A percentile compares a stretch with the other conserved stretches of the same genome.
Evolutionary conservation across 495 filamentous ascomycete species (phyloP).

Genomic region (Daldinia bambusicola): DNA sequence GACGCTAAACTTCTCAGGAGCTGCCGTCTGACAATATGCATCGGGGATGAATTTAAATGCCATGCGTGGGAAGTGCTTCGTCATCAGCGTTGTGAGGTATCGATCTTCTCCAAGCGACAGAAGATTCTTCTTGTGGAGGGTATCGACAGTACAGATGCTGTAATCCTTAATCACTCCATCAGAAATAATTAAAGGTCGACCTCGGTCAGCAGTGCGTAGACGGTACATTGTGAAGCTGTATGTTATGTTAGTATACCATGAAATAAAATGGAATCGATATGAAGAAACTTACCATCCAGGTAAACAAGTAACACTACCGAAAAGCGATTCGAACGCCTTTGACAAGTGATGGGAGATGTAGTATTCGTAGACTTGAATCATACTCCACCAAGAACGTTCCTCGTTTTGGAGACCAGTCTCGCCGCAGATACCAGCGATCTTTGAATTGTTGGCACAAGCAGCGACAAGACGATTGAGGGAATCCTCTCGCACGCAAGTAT

Average conservation of each 20-base stretch:
- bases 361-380: constrained; percentile 99
- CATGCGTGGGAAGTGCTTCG: constrained; percentile 95
- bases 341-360: constrained; percentile 94
- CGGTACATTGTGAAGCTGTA: constrained; percentile 98
- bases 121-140: constrained; percentile 98
- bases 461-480: constrained; percentile 92
- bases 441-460: constrained; percentile 91
- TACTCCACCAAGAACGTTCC: constrained; percentile 95
- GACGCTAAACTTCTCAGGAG: constrained; percentile 92
- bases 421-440: constrained; percentile 96
- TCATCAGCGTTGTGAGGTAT: constrained; percentile 96
- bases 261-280: not conserved
- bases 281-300: constrained; percentile 86
- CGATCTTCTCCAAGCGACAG: constrained; percentile 96
- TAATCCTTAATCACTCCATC: constrained; percentile 89
- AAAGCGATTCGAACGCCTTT: constrained; percentile 95
- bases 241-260: constrained; percentile 47
- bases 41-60: constrained; percentile 95
- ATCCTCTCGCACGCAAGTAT: constrained; percentile 94
- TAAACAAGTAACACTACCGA: constrained; percentile 96
- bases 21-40: constrained; percentile 90
- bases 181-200: constrained; percentile 90
- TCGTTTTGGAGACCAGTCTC: constrained; percentile 97
- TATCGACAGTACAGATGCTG: constrained; percentile 86
- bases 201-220: constrained; percentile 89